phyloP scores from a whole-genome alignment of 768 basidiomycete genomes.

The Artomyces pyxidatus region DNA sequence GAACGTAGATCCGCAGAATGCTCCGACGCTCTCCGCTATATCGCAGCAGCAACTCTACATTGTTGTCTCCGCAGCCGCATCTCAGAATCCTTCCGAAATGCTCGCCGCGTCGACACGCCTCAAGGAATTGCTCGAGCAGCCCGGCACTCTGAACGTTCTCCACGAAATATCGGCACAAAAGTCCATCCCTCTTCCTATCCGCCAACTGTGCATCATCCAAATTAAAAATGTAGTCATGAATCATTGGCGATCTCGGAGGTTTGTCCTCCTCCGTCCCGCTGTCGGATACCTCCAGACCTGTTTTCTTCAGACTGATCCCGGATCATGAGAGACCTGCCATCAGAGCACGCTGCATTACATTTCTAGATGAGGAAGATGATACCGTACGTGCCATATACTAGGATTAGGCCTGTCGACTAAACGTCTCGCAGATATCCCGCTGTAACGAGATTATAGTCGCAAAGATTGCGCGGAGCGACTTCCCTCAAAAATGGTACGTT shows the following conservation, averaged over 20 bases:
- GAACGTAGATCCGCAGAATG: not conserved
- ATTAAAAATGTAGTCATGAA: conserved; percentile 73
- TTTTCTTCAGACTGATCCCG: conserved; percentile 55
- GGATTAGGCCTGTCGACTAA: too few species aligned
- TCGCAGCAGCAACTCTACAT: conserved; percentile 59
- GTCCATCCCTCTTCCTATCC: conserved; percentile 52
- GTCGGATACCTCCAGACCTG: conserved; percentile 4
- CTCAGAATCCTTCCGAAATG: conserved; percentile 52
- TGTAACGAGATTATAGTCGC: conserved; percentile 69
- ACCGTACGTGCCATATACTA: conserved; percentile 55
- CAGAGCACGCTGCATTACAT: conserved; percentile 51
- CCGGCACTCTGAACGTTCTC: conserved; percentile 64
- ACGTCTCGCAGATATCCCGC: conserved; percentile 53
- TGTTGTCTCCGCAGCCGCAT: conserved; percentile 59
- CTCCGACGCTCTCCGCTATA: not conserved
- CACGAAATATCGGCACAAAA: conserved; percentile 64
- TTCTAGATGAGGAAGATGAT: conserved; percentile 74
- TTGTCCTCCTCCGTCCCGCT: not conserved
- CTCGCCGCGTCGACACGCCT: conserved; percentile 49
- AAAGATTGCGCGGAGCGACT: conserved; percentile 75
- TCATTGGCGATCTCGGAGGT: conserved; percentile 80
- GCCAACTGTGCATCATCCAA: conserved; percentile 80
- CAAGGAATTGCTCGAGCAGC: conserved; percentile 57
- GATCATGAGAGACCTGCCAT: conserved; percentile 63
- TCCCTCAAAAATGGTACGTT: conserved; percentile 57